Percentiles rank a stretch among this genome's conserved stretches.
These are phyloP conservation scores for Geum urbanum DNA, from an alignment of 306 rosid species.

Conservation along the genomic window DNA sequence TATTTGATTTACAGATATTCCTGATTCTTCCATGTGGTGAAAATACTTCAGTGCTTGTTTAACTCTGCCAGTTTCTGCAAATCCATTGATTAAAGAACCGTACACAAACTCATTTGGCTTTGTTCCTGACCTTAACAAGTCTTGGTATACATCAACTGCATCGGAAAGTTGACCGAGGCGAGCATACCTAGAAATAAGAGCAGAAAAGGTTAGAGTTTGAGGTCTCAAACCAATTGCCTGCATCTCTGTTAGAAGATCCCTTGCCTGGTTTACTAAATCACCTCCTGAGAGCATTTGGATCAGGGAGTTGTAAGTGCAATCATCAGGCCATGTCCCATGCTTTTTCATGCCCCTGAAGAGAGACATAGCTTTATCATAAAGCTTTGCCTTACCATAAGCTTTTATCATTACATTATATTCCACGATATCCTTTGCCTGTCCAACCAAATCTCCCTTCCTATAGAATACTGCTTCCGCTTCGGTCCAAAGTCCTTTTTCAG, in stretches of 20 bases:
- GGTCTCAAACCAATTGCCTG: slow-evolving; percentile 61
- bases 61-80: slow-evolving; percentile 69
- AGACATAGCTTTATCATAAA: slow-evolving; percentile 59
- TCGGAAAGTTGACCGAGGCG: slow-evolving; percentile 70
- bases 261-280: slow-evolving; percentile 64
- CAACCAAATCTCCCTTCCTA: slow-evolving; percentile 41
- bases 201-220: slow-evolving; percentile 59
- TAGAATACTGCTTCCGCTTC: slow-evolving; percentile 69
- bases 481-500: slow-evolving; percentile 72
- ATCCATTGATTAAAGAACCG: slow-evolving; percentile 83
- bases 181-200: slow-evolving; percentile 65
- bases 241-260: slow-evolving; percentile 63
- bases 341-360: slow-evolving; percentile 74
- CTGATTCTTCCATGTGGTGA: slow-evolving; percentile 59
- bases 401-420: slow-evolving; percentile 87
- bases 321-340: slow-evolving; percentile 69
- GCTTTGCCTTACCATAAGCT: slow-evolving; percentile 75
- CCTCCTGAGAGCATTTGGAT: slow-evolving; percentile 86
- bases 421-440: slow-evolving; percentile 46
- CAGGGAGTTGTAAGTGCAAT: slow-evolving; percentile 76
- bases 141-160: slow-evolving; percentile 51
- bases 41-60: slow-evolving; percentile 64
- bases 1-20: slow-evolving; percentile 56
- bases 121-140: slow-evolving; percentile 52
- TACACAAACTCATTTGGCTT: slow-evolving; percentile 71